Conservation (phyloP, 805 yeast genomes). For the Kuraishia hungarica region DNA sequence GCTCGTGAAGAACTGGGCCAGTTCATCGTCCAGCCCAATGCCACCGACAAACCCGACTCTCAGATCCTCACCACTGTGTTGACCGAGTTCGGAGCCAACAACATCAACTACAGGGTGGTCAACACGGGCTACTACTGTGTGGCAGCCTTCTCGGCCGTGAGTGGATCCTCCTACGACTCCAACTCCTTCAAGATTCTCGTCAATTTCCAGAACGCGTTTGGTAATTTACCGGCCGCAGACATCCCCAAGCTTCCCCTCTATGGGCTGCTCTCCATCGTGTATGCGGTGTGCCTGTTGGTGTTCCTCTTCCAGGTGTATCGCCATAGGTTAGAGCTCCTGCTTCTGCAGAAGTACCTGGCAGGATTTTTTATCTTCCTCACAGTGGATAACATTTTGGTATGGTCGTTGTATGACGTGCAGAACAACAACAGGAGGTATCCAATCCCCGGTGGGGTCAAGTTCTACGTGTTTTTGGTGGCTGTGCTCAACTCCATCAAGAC, state of each 20-base stretch:
- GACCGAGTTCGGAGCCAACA: conserved; percentile 48
- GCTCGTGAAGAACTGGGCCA: conserved; percentile 41
- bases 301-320: conserved; percentile 81
- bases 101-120: conserved; percentile 53
- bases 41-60: conserved; percentile 34
- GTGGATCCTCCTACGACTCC: conserved; percentile 13
- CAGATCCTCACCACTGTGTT: conserved; percentile 51
- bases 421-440: conserved; percentile 40
- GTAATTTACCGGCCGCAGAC: conserved; percentile 82
- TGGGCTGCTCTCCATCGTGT: conserved; percentile 76
- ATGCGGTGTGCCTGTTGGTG: conserved; percentile 72
- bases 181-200: conserved; percentile 54
- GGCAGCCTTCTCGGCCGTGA: conserved; percentile 47
- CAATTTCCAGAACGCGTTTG: conserved; percentile 87
- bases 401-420: conserved; percentile 85
- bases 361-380: conserved; percentile 80
- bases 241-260: conserved; percentile 86
- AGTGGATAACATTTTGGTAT: conserved; percentile 74
- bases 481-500: conserved; percentile 72
- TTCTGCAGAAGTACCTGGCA: conserved; percentile 84
- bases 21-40: conserved; percentile 46
- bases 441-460: conserved; percentile 39
- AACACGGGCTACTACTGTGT: conserved; percentile 92
- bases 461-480: conserved; percentile 72
- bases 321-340: conserved; percentile 79